Conservation (phyloP, 2,329 filamentous ascomycete species). For the Alternaria metachromatica region DNA sequence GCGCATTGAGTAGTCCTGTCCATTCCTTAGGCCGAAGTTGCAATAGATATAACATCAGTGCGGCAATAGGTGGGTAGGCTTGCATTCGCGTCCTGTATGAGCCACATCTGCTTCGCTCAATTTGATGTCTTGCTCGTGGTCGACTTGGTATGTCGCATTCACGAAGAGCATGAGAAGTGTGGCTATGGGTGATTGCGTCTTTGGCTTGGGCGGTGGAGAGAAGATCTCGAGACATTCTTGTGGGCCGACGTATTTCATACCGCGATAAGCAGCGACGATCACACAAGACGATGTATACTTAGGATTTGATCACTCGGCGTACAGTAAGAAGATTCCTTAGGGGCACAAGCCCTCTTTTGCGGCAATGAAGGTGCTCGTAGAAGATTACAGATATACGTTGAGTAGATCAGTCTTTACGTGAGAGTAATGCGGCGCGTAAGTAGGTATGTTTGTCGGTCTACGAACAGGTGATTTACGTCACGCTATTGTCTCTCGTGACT, state of each 20-base stretch:
- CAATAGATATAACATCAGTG: not conserved
- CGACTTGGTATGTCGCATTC: slow-evolving; percentile 31
- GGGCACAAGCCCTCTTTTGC: not conserved
- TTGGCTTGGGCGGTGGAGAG: slow-evolving; percentile 43
- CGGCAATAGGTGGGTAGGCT: not conserved
- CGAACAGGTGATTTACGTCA: not conserved
- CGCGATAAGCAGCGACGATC: slow-evolving; percentile 16
- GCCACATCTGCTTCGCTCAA: not conserved
- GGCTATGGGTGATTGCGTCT: slow-evolving; percentile 47
- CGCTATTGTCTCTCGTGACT: not conserved
- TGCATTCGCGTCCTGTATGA: not conserved
- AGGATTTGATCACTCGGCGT: not conserved
- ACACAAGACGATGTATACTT: not conserved
- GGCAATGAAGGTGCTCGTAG: not conserved
- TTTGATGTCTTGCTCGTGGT: too few species aligned
- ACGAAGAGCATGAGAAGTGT: slow-evolving; percentile 53
- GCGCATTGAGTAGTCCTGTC: not conserved
- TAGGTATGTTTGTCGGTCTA: not conserved
- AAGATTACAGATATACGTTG: not conserved
- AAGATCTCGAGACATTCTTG: slow-evolving; percentile 32
- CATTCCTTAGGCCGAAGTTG: not conserved
- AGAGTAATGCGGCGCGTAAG: not conserved
- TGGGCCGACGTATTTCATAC: slow-evolving; percentile 54
- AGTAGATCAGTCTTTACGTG: not conserved
- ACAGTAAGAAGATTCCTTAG: not conserved